These are phyloP conservation scores for Pulicaria dysenterica DNA, from an alignment of 129 eudicot genomes.

Conservation along the genomic window DNA sequence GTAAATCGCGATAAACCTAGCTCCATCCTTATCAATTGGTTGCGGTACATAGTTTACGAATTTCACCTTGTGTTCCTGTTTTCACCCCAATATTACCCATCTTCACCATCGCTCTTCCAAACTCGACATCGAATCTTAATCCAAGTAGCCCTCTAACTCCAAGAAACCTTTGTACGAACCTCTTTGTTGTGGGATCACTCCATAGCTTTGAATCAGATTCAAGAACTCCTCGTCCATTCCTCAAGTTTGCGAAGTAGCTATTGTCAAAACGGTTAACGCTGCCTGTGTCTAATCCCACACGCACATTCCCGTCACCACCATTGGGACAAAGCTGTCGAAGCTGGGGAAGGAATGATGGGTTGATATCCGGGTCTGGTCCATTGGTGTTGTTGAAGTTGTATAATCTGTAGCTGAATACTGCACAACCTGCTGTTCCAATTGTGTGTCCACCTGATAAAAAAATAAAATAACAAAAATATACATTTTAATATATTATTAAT, in stretches of 20 bases:
- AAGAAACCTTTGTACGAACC: constrained; percentile 46
- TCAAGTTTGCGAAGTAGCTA: constrained; percentile 48
- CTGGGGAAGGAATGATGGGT: constrained; percentile 44
- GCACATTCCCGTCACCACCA: constrained; percentile 34
- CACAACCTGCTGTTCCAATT: constrained; percentile 66
- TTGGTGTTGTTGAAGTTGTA: constrained; percentile 53
- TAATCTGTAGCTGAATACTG: constrained; percentile 52
- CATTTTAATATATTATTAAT: neutral
- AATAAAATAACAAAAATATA: neutral
- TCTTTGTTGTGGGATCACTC: constrained; percentile 48
- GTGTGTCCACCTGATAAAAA: constrained; percentile 65
- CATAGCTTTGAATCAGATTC: constrained; percentile 66
- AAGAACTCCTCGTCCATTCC: constrained; percentile 54
- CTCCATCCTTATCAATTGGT: constrained; percentile 33
- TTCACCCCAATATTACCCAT: constrained; percentile 58
- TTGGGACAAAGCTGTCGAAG: constrained; percentile 58
- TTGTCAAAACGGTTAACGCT: constrained; percentile 43
- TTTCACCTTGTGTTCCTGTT: constrained; percentile 63
- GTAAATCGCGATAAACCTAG: neutral
- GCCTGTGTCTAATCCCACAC: constrained; percentile 51
- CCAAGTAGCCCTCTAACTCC: constrained; percentile 53
- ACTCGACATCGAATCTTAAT: constrained; percentile 46
- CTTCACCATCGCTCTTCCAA: constrained; percentile 69
- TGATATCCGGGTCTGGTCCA: constrained; percentile 52
- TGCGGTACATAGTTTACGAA: constrained; percentile 60